Evolutionary conservation across 768 basidiomycete genomes (phyloP), one percentile per base, ranked within the genome.

Genomic region (Pleurotus giganteus): DNA sequence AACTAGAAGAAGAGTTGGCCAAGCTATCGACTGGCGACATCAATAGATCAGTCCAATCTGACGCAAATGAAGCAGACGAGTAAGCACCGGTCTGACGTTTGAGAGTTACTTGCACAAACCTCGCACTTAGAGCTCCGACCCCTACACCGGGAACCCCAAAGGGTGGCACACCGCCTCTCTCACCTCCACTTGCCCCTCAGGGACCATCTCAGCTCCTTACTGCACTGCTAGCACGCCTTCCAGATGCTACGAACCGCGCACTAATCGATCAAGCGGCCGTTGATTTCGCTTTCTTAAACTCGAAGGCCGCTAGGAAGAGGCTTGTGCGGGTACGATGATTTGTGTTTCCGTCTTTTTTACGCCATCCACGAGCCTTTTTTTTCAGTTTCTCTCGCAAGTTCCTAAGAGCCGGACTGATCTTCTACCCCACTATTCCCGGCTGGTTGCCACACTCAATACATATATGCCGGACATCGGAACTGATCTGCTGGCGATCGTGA

Each of bases 221-320:
- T 3, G 90, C 92, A 9, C 76, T 99, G 17, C 85, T 99, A 34
- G 86, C 89, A 29, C 89, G 94, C 26, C 78, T 99, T 9, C 91
- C 96, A 0, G 96, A 99, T 67, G 90, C 91, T n/a, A 95, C 91
- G 11, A 98, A 94, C 64, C 84, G 91, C 13, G 80, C 83, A 2
- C 69, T 93, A 57, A 90, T 98, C 55, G 97, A 99, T 66, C 92
- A 96, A 70, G 88, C 89, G 26, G 94, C 94, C 0, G 84, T 98
- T 34, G 96, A 99, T 58, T 99, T 99, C 68, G 92, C 94, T 0
- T 93, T 95, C 64, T 75, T 99, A 55, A 99, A 98, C 66, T 95
- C 94, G 39, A 98, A 98, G 68, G 94, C 96, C 19, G 92, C 95
- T 11, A 78, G 97, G 62, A 98, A 96, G 68, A 74, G 97, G 54